A percentile compares a stretch with the other conserved stretches of the same genome.
Evolutionary conservation across 306 rosid genomes (phyloP).

Genomic region (Quercus berberidifolia): DNA sequence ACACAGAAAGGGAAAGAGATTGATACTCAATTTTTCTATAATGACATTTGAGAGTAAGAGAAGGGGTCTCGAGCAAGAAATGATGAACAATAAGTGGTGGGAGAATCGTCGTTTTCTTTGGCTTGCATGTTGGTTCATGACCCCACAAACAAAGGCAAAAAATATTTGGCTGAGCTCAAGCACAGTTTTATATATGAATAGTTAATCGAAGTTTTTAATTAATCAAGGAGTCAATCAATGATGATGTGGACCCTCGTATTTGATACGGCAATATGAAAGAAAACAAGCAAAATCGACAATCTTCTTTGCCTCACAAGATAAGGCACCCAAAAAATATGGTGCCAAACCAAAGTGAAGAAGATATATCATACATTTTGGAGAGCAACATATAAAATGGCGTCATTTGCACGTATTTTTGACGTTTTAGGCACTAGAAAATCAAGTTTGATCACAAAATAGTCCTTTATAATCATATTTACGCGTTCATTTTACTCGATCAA

Average conservation of each 20-base stretch:
- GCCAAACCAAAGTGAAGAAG: neutral
- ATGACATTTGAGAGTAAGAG: conserved; percentile 26
- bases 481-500: neutral
- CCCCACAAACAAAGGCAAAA: conserved; percentile 28
- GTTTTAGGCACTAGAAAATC: neutral
- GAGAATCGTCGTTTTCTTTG: conserved; percentile 37
- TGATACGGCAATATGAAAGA: neutral
- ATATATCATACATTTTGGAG: neutral
- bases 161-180: conserved; percentile 18
- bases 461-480: neutral
- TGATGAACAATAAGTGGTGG: conserved; percentile 40
- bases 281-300: neutral
- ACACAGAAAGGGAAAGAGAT: neutral
- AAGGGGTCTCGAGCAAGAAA: conserved; percentile 16
- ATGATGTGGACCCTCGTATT: conserved; percentile 4
- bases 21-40: neutral
- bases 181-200: conserved; percentile 6
- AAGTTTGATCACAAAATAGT: too few relatives aligned
- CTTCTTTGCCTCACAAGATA: too few relatives aligned
- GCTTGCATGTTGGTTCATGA: conserved; percentile 23
- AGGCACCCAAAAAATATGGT: neutral
- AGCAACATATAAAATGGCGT: neutral
- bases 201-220: conserved; percentile 1
- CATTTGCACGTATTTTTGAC: neutral
- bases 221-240: conserved; percentile 24